Evolutionary conservation across 1,284 basidiomycete species (phyloP).

Genomic region (Tremellales sp.): DNA sequence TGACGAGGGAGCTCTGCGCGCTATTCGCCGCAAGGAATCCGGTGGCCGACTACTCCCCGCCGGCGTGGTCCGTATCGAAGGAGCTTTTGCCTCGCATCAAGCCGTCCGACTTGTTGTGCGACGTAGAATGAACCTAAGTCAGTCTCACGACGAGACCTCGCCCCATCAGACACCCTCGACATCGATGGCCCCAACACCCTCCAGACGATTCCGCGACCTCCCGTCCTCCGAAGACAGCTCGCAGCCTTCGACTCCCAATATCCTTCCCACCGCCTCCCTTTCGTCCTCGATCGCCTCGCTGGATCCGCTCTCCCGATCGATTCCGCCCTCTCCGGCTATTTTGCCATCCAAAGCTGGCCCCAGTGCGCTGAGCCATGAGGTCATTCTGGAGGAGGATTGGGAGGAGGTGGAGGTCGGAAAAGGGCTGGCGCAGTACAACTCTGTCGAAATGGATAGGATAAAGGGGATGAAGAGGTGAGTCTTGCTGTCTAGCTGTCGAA

Average conservation of each 20-base stretch:
- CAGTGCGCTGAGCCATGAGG: too few relatives aligned
- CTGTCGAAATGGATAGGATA: conserved; percentile 80
- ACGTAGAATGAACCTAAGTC: conserved; percentile 24
- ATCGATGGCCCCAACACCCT: neutral
- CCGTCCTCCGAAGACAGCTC: conserved; percentile 9
- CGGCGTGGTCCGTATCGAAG: conserved; percentile 81
- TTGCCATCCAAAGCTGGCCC: conserved; percentile 27
- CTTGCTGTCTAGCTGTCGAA: too few relatives aligned
- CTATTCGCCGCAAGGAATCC: conserved; percentile 76
- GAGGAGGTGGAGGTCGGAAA: conserved; percentile 87
- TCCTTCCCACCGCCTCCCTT: conserved; percentile 43
- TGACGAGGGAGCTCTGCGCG: conserved; percentile 81
- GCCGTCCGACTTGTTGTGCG: conserved; percentile 80
- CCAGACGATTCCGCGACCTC: conserved; percentile 8
- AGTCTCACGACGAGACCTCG: conserved; percentile 9
- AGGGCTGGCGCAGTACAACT: conserved; percentile 94
- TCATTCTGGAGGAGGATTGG: conserved; percentile 52
- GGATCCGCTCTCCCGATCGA: conserved; percentile 39
- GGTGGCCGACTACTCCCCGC: conserved; percentile 87
- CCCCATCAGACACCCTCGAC: conserved; percentile 11
- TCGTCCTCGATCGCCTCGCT: conserved; percentile 47
- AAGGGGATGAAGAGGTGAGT: conserved; percentile 84
- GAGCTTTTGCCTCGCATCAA: conserved; percentile 88
- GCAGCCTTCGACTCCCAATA: conserved; percentile 39
- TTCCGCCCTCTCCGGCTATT: conserved; percentile 34